These are phyloP conservation scores for Castanea crenata DNA, from an alignment of 306 rosid species.

Conservation along the genomic window DNA sequence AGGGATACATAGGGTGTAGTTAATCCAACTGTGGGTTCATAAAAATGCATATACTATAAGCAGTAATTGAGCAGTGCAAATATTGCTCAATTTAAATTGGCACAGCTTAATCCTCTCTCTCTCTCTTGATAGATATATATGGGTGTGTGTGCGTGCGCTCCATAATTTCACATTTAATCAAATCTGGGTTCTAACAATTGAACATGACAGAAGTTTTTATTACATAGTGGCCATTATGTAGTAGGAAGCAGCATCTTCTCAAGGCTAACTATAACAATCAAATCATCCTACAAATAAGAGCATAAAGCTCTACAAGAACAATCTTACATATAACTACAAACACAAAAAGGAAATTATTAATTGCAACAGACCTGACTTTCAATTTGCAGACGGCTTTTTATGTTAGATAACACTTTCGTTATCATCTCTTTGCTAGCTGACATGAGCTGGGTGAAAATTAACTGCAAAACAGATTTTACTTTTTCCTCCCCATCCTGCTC, in stretches of 20 bases:
- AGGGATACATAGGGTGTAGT: neutral
- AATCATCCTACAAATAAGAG: neutral
- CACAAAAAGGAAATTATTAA: neutral
- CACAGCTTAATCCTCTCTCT: neutral
- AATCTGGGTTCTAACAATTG: neutral
- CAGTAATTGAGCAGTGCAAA: neutral
- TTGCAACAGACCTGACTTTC: slow-evolving; percentile 64
- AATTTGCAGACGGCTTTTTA: slow-evolving; percentile 58
- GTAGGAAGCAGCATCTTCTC: neutral
- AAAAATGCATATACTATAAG: neutral
- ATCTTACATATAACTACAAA: slow-evolving; percentile 3
- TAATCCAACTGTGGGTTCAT: neutral
- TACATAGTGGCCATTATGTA: neutral
- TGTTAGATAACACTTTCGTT: slow-evolving; percentile 41
- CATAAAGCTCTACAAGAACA: neutral
- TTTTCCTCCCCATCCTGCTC: slow-evolving; percentile 53
- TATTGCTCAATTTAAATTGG: neutral
- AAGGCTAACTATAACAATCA: neutral
- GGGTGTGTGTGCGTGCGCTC: too few species aligned
- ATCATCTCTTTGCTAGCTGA: slow-evolving; percentile 60
- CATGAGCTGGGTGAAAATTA: slow-evolving; percentile 77
- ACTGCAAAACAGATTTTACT: slow-evolving; percentile 52
- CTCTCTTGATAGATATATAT: neutral
- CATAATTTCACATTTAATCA: neutral
- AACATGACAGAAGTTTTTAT: neutral